Percentiles rank a stretch among this genome's conserved stretches.
These are phyloP conservation scores for Leucocoprinus birnbaumii DNA, from an alignment of 768 basidiomycete genomes.

Conservation along the genomic window DNA sequence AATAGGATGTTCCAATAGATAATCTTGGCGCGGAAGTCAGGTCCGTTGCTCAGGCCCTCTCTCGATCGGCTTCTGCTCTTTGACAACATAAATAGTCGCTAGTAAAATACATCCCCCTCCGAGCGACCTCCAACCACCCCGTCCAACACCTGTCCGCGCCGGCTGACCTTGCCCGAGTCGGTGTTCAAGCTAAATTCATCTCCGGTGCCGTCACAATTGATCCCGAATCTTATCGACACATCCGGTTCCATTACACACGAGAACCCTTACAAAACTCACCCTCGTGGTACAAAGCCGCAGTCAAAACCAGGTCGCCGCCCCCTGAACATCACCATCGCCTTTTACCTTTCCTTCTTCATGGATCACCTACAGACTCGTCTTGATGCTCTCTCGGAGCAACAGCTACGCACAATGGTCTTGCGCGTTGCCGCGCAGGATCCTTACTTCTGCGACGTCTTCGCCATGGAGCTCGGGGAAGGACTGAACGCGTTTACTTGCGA, in stretches of 20 bases:
- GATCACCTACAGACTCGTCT: slow-evolving; percentile 30
- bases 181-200: background rate
- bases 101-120: background rate
- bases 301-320: slow-evolving; percentile 18
- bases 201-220: background rate
- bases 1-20: slow-evolving; percentile 6
- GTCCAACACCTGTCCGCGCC: background rate
- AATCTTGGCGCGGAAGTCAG: slow-evolving; percentile 2
- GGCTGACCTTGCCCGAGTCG: slow-evolving; percentile 1
- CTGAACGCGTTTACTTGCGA: background rate
- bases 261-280: no score
- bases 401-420: slow-evolving; percentile 36
- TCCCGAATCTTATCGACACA: background rate
- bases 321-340: slow-evolving; percentile 24
- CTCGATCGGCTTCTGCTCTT: background rate
- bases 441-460: slow-evolving; percentile 34
- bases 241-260: background rate
- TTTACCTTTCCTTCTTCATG: slow-evolving; percentile 14
- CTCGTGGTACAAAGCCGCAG: no score
- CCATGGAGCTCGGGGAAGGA: slow-evolving; percentile 30
- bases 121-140: background rate
- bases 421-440: slow-evolving; percentile 33
- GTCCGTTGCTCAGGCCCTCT: background rate
- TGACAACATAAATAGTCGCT: background rate
- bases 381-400: slow-evolving; percentile 30